Base-by-base conservation (phyloP, 169 alveolate genomes). In the Eimeria necatrix region DNA sequence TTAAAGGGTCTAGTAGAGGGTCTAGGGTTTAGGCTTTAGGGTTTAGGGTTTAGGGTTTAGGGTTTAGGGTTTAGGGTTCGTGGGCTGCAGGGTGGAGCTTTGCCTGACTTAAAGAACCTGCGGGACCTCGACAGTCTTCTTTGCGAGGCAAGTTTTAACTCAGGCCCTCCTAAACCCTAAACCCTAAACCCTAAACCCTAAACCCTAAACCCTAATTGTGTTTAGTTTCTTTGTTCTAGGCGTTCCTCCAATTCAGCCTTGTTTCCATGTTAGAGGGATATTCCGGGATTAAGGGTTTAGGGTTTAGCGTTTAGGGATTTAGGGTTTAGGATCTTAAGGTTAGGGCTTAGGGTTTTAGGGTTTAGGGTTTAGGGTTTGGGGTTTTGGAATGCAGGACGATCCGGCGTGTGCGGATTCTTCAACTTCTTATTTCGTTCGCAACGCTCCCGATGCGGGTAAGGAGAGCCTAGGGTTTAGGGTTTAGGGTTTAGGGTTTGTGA, bases 401-500 rank as follows among this genome's bases (percentile, higher is more conserved):
- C 95, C 93, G 4, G 95, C 93, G 52, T 78, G 93, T 18, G 93
- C 93, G 52, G 93, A 93, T 8, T 22, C 95, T 16, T 68, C 80
- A 10, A 74, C 95, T 22, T 51, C 93, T 49, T 80, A 61, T 56
- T 80, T 93, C 16, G 88, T 93, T 10, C 92, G 95, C 32, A 53
- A 48, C 4, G 92, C 85, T 6, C 93, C 95, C 26, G 95, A 93
- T 32, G 87, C 93, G 7, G 93, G 95, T 74, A 52, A 7, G 60
- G 48, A 10, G 12, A 18, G 20, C 53, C 2, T 10, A 10, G n/a
- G 18, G 12, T 73, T 78, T 78, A 14, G 5, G 8, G 20, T 64
- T 64, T 68, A 5, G 41, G 32, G 68, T 12, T 6, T 14, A 22
- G 48, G 74, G 53, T 56, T 22, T 91, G 71, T 49, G 32, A 0